Evolutionary conservation across 2,329 filamentous ascomycete genomes (phyloP), one percentile per base, ranked within the genome.

Genomic region (Microdochium trichocladiopsis): DNA sequence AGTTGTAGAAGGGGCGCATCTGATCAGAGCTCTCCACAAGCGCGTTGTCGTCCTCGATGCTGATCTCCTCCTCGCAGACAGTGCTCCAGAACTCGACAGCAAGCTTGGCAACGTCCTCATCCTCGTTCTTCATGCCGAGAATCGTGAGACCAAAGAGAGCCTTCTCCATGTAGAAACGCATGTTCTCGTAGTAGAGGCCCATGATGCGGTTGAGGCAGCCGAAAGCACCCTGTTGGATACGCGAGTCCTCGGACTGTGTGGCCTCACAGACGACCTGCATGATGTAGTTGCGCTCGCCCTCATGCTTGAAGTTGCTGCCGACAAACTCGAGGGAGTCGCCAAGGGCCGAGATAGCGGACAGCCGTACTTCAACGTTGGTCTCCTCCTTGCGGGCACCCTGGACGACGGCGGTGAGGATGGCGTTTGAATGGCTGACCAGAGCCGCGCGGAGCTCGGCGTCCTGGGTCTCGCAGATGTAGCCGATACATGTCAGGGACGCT

Each of bases 141-240:
- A 99, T 96, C 37, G 94, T 99, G 41, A 99, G 80, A 53, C 94
- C 94, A 63, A 99, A 99, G 45, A 99, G 81, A 33, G 94, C 94
- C 83, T 97, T 97, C 79, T 99, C 94, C 94, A 99, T 99, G 77
- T 99, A 99, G 74, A 96, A 99, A 64, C 92, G 87, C 94, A 99
- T 99, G 76, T 96, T 95, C 65, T 99, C 94, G 71, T 99, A 99
- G 79, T 99, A 99, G 57, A 96, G 82, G 55, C 82, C 89, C 94
- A 99, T 99, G 71, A 99, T 97, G 65, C 94, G 86, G 81, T 99
- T 99, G 61, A 99, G 76, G 70, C 94, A 97, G 63, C 94, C 94
- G 69, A 96, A 99, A 45, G 94, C 90, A 56, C 91, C 92, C 69
- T 96, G 90, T 72, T 97, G 92, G 70, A 99, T 95, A 66, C 91